Evolutionary conservation across 140 eudicot genomes (phyloP), one percentile per base, ranked within the genome.

Genomic region (Anethum foeniculum): DNA sequence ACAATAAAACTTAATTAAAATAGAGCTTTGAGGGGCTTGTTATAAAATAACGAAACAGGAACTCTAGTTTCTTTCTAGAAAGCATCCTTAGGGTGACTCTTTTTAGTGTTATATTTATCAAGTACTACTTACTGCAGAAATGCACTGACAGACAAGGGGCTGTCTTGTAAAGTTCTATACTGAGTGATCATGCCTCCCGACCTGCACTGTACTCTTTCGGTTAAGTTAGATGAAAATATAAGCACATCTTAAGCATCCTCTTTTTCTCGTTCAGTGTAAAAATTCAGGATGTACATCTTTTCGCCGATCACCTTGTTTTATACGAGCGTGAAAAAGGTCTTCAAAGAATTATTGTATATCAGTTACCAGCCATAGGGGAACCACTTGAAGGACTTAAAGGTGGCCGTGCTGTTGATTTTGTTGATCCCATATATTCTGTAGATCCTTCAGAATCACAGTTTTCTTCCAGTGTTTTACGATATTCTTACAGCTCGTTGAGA

Each of bases 321-420:
- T 87, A 89, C 80, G 97, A 92, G 82, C 99, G 99, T 84, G 96
- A 90, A 80, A 80, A 86, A 48, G 99, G 91, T 84, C 88, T 95
- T 79, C 95, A 89, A 27, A 84, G 85, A 83, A 86, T 95, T 51
- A 88, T 83, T 15, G 75, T 84, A 73, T 89, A 89, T 87, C 80
- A 84, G 77, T 97, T 95, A 79, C 99, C 97, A 48, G 86, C 92
- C 76, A 79, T 85, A 68, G 96, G 88, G 69, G 91, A 92, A 81
- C 91, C 97, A 62, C 92, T 92, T 74, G 82, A 86, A 80, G 86
- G 82, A 65, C 97, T 95, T 91, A 85, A 85, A 87, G 92, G 83
- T 67, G 97, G 97, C 28, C 89, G 81, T 47, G 58, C 87, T 32
- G 92, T 95, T 81, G 93, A 95, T 14, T 92, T 92, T 78, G 76